Conservation (phyloP, 768 basidiomycete genomes). For the Albatrellus ellisii region DNA sequence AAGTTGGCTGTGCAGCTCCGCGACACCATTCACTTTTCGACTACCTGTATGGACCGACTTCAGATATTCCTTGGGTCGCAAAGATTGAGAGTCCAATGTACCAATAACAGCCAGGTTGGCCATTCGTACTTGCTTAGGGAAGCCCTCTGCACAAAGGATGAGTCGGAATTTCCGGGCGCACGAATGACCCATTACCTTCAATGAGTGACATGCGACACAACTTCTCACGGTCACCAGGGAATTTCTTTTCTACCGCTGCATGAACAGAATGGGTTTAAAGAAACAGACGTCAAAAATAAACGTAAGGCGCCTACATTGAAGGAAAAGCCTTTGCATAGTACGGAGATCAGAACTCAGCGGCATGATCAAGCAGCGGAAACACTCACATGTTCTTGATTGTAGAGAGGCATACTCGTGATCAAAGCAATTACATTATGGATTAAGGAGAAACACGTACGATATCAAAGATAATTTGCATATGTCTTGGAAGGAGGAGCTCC, state of each 20-base stretch:
- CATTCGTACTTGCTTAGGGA: conserved; percentile 81
- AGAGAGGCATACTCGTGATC: background rate
- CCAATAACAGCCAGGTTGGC: conserved; percentile 85
- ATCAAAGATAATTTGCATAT: conserved; percentile 88
- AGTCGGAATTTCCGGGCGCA: background rate
- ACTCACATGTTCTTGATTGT: conserved; percentile 48
- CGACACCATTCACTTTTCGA: conserved; percentile 90
- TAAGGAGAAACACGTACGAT: conserved; percentile 31
- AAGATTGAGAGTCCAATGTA: conserved; percentile 13
- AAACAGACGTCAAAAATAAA: background rate
- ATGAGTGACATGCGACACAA: conserved; percentile 85
- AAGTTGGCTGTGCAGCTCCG: conserved; percentile 88
- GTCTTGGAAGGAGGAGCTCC: conserved; percentile 75
- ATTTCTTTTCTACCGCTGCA: conserved; percentile 75
- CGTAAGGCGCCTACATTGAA: conserved; percentile 38
- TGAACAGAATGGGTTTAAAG: conserved; percentile 6
- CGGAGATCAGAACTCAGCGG: background rate
- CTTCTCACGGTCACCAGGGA: conserved; percentile 74
- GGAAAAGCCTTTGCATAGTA: conserved; percentile 35
- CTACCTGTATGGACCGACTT: conserved; percentile 30
- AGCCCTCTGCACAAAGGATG: conserved; percentile 42
- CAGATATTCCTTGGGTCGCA: conserved; percentile 4
- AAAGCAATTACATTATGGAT: conserved; percentile 18
- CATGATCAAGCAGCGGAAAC: background rate
- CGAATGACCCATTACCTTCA: conserved; percentile 44